Evolutionary conservation across 1,139 yeast species (phyloP), one percentile per base, ranked within the genome.

Genomic region (Kodamaea arcana): DNA sequence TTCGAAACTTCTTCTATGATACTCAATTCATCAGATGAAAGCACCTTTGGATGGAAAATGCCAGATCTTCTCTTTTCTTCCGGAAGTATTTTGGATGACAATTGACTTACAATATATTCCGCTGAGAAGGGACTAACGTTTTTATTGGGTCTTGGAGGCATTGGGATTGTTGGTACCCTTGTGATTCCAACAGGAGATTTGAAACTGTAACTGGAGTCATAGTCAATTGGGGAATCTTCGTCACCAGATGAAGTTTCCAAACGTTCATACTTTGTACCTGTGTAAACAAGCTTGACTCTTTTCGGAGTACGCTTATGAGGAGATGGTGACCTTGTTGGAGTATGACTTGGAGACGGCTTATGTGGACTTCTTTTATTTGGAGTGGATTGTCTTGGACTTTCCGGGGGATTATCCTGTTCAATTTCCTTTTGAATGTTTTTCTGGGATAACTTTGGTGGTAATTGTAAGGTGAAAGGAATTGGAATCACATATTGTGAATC

Each of bases 381-480:
- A 15, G 29, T 24, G 8, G 27, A n/a, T 9, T 7, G 22, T 18
- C 9, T 7, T 7, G 22, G 9, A 18, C 22, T 18, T 24, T 7
- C 6, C 6, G 27, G 6, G 6, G 15, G 15, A 12, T 5, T 32
- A 25, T 32, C 34, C 12, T 29, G 32, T 13, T 17, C 35, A 6
- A 24, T 14, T 9, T 41, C 44, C 25, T 36, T 27, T 8, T 30
- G 36, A 11, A 37, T 32, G 48, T 58, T 59, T 26, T 49, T 51
- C 3, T 59, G 58, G 39, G 68, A 62, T 35, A 69, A 53, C 41
- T 60, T 65, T 3, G 75, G 75, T 2, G 75, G 75, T 29, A 69
- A 48, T 28, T 57, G 57, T 29, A 69, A 49, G 4, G 70, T 60
- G 45, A 69, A 66, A 5, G 75, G 75, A 29, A 69, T 63, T 4